Percentiles rank a stretch among this genome's conserved stretches.
These are phyloP conservation scores for Lactarius hengduanensis DNA, from an alignment of 768 basidiomycete genomes.

Conservation along the genomic window DNA sequence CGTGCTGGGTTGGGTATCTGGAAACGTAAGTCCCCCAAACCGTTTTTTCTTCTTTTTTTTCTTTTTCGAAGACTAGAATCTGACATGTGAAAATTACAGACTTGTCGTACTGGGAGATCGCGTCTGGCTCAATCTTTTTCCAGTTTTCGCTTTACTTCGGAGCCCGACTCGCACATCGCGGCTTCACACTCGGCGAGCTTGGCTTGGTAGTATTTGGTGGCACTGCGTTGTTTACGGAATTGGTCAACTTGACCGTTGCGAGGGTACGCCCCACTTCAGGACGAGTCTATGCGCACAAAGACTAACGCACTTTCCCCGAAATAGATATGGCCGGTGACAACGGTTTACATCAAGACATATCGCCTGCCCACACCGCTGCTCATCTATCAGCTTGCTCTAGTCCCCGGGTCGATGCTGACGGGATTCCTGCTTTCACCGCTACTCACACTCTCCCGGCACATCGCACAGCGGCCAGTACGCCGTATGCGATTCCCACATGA, in stretches of 20 bases:
- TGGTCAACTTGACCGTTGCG: slow-evolving; percentile 79
- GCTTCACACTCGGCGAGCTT: slow-evolving; percentile 94
- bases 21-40: slow-evolving; percentile 50
- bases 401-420: slow-evolving; percentile 88
- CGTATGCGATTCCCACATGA: slow-evolving; percentile 82
- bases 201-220: slow-evolving; percentile 87
- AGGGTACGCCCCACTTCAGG: slow-evolving; percentile 49
- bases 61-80: neutral
- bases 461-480: slow-evolving; percentile 80
- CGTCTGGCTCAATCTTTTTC: slow-evolving; percentile 74
- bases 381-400: slow-evolving; percentile 87
- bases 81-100: slow-evolving; percentile 44
- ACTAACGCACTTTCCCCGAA: slow-evolving; percentile 15
- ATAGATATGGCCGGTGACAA: slow-evolving; percentile 78
- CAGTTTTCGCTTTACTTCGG: slow-evolving; percentile 90
- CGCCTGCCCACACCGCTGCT: slow-evolving; percentile 90
- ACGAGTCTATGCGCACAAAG: neutral
- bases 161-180: slow-evolving; percentile 86
- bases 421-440: slow-evolving; percentile 94
- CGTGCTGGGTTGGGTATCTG: slow-evolving; percentile 53
- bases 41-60: neutral
- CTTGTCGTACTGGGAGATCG: slow-evolving; percentile 72
- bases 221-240: slow-evolving; percentile 81
- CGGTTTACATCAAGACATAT: slow-evolving; percentile 85
- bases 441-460: slow-evolving; percentile 86